Evolutionary conservation across 2,329 filamentous ascomycete species (phyloP).

Genomic region (Hypoxylon sp.): DNA sequence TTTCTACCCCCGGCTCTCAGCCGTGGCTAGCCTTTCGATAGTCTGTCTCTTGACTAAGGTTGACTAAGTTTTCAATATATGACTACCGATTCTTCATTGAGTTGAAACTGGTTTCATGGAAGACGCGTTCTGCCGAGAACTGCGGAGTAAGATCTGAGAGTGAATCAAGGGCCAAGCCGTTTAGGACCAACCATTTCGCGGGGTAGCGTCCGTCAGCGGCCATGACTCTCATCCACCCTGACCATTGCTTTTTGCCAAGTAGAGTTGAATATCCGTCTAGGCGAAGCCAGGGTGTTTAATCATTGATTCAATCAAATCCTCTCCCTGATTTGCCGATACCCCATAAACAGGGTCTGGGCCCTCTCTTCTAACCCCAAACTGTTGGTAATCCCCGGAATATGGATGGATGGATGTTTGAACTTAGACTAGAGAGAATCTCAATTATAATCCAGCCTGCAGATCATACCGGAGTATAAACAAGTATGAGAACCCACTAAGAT

Average conservation of each 20-base stretch:
- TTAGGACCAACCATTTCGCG: conserved; percentile 42
- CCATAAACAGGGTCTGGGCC: conserved; percentile 38
- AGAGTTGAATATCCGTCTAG: conserved; percentile 49
- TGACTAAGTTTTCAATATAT: conserved; percentile 10
- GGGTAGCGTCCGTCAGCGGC: conserved; percentile 41
- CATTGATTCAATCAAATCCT: conserved; percentile 46
- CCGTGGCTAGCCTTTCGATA: conserved; percentile 26
- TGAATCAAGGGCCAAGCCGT: conserved; percentile 29
- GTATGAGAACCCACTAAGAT: conserved; percentile 9
- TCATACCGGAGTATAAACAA: conserved; percentile 33
- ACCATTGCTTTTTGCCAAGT: conserved; percentile 45
- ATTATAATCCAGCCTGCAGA: conserved; percentile 19
- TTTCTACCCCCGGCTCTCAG: conserved; percentile 36
- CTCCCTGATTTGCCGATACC: conserved; percentile 47
- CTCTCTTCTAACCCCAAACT: conserved; percentile 33
- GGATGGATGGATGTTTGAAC: conserved; percentile 22
- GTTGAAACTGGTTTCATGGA: conserved; percentile 25
- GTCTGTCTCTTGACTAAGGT: conserved; percentile 6
- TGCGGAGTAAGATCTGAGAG: conserved; percentile 43
- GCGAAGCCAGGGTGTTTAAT: conserved; percentile 44
- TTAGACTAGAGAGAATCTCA: conserved; percentile 11
- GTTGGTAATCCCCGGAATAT: conserved; percentile 28
- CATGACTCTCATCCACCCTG: conserved; percentile 16
- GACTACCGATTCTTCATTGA: conserved; percentile 22
- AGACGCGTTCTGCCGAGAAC: conserved; percentile 35